Base-by-base conservation (phyloP, 1,284 basidiomycete genomes). In the Ustilago sp. region DNA sequence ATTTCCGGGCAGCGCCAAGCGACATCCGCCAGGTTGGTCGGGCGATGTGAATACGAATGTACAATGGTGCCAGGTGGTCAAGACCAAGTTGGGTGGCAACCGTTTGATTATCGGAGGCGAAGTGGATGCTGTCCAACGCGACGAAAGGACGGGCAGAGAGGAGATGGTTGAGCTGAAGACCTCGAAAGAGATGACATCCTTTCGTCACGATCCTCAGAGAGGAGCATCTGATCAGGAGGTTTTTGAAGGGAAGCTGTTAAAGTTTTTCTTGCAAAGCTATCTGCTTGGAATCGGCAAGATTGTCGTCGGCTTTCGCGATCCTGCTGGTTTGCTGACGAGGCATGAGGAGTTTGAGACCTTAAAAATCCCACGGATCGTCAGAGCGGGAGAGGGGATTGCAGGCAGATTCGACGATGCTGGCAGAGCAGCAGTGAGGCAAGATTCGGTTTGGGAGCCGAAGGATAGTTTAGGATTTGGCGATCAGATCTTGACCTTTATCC, bases 11-110 rank as follows among this genome's bases (percentile, higher is more conserved):
- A 38, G 23, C 8, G 6, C 8, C 5, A 2, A 43, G 4, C 45
- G 50, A 1, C 15, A 66, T 35, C 74, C 78, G 0, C 56, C 55
- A 8, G 80, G 81, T 0, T 95, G 94, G 93, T 90, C 92, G 59
- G 93, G 93, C 0, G 91, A 93, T 72, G 93, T 98, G 9, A 91
- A 98, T 84, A 97, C 94, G 5, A 98, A 98, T 82, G 91, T 94
- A 0, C 95, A 98, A 85, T 98, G 95, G 95, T 98, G 95, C 84
- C 92, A 91, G 73, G 91, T 99, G 32, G 93, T 96, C 52, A 93
- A 94, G 84, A 94, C 94, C 3, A 94, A 93, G 68, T 89, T 98
- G 5, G 94, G 92, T 0, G 89, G 91, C 59, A 90, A 90, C 41
- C 90, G 94, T n/a, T 88, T 97, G 54, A 88, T 96, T 60, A 90